phyloP scores from a whole-genome alignment of 805 yeast genomes.

The Kazachstania africana region DNA sequence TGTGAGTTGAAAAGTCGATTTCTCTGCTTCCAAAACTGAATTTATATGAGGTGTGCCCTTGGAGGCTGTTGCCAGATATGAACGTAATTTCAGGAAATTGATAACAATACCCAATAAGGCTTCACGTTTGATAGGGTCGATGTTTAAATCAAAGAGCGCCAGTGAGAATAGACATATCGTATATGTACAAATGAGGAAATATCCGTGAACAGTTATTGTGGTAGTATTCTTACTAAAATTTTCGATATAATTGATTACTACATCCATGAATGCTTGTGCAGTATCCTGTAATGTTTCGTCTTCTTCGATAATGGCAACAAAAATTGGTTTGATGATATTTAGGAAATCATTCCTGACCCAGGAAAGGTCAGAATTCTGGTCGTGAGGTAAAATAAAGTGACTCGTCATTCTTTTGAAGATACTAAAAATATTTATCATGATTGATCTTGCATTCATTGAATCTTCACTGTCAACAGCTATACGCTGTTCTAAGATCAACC shows the following conservation, averaged over 20 bases:
- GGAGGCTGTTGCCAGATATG: conserved; percentile 20
- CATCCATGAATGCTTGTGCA: conserved; percentile 28
- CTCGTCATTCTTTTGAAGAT: conserved; percentile 20
- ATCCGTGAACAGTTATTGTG: conserved; percentile 26
- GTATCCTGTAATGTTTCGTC: conserved; percentile 28
- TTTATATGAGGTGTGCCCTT: conserved; percentile 16
- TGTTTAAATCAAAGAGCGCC: conserved; percentile 22
- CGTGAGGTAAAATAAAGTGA: conserved; percentile 17
- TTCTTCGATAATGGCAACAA: conserved; percentile 28
- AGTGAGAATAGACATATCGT: conserved; percentile 29
- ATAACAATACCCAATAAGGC: conserved; percentile 30
- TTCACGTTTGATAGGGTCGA: conserved; percentile 24
- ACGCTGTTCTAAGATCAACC: conserved; percentile 1
- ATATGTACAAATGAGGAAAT: conserved; percentile 24
- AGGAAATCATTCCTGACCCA: conserved; percentile 18
- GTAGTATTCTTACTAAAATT: conserved; percentile 16
- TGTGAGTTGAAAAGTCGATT: conserved; percentile 23
- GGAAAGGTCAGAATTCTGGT: conserved; percentile 6
- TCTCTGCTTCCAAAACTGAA: conserved; percentile 17
- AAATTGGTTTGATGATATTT: conserved; percentile 28
- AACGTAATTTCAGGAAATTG: conserved; percentile 29
- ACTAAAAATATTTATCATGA: conserved; percentile 22
- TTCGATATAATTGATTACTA: conserved; percentile 17
- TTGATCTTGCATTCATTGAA: conserved; percentile 13
- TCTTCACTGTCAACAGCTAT: background rate